These are phyloP conservation scores for Patellaria atrata DNA, from an alignment of 495 filamentous ascomycete species.

Conservation along the genomic window DNA sequence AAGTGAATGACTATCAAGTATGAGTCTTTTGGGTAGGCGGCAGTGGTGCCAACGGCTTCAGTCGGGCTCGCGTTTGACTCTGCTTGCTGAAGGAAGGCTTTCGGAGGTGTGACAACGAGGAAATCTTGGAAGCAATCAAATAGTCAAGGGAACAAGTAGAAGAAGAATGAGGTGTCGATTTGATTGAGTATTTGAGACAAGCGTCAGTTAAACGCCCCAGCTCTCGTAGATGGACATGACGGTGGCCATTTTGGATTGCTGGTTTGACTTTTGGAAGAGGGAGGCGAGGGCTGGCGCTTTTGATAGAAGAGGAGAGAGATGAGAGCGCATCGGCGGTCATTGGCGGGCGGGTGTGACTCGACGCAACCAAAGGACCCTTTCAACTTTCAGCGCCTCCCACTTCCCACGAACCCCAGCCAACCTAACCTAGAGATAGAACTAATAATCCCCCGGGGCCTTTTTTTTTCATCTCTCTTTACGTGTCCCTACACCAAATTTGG, in stretches of 20 bases:
- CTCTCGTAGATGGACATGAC: conserved; percentile 12
- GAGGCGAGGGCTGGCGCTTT: conserved; percentile 3
- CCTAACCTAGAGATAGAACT: neutral
- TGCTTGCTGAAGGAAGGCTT: conserved; percentile 6
- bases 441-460: neutral
- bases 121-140: conserved; percentile 1
- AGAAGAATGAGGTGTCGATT: conserved; percentile 3
- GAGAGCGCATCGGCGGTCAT: no score
- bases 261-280: neutral
- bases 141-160: conserved; percentile 1
- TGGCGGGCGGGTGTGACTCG: conserved; percentile 3
- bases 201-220: conserved; percentile 1
- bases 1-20: conserved; percentile 11
- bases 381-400: neutral
- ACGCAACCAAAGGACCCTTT: neutral
- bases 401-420: neutral
- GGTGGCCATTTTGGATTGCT: conserved; percentile 10
- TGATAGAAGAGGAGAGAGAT: conserved; percentile 2
- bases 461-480: neutral
- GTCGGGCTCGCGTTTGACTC: conserved; percentile 8
- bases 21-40: conserved; percentile 15
- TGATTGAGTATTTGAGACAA: conserved; percentile 8
- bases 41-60: conserved; percentile 11
- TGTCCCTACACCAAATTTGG: neutral
- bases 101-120: conserved; percentile 9